Conservation (phyloP, 176 grass and related monocot species). For the Carex myosuroides region DNA sequence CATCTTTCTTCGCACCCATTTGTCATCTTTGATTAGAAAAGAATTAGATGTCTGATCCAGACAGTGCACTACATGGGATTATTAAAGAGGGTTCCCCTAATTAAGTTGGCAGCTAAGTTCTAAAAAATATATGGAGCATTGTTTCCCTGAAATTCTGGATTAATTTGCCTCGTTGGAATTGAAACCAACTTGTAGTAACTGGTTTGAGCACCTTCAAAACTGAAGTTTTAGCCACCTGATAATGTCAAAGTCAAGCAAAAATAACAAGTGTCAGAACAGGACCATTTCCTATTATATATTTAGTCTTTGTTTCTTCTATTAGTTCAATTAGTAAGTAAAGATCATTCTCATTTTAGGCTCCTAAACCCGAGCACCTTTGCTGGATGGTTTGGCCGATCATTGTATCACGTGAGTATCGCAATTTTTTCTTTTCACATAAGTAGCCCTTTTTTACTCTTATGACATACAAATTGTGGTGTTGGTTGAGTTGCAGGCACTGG, state of each 20-base stretch:
- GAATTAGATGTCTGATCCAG: not conserved
- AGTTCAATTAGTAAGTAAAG: conserved; percentile 5
- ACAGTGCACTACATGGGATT: not conserved
- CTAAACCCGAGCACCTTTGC: conserved; percentile 97
- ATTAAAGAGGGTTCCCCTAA: not conserved
- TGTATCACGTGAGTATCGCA: conserved; percentile 71
- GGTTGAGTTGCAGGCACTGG: conserved; percentile 47
- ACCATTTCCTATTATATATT: not conserved
- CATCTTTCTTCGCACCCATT: not conserved
- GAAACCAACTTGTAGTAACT: not conserved
- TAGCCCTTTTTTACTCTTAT: not conserved
- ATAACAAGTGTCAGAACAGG: not conserved
- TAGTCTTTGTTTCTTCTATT: not conserved
- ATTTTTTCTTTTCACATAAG: not conserved
- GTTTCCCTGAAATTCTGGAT: not conserved
- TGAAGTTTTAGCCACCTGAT: not conserved
- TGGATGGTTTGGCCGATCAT: conserved; percentile 95
- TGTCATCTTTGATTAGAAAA: not conserved
- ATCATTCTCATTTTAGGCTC: conserved; percentile 46
- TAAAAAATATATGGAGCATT: not conserved
- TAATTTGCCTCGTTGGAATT: not conserved
- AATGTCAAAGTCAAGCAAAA: not conserved
- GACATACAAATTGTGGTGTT: not conserved
- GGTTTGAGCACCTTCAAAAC: not conserved
- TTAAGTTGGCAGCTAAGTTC: not conserved